phyloP scores from a whole-genome alignment of 192 early-diverging fungal species.

The Dimargaris cristalligena region DNA sequence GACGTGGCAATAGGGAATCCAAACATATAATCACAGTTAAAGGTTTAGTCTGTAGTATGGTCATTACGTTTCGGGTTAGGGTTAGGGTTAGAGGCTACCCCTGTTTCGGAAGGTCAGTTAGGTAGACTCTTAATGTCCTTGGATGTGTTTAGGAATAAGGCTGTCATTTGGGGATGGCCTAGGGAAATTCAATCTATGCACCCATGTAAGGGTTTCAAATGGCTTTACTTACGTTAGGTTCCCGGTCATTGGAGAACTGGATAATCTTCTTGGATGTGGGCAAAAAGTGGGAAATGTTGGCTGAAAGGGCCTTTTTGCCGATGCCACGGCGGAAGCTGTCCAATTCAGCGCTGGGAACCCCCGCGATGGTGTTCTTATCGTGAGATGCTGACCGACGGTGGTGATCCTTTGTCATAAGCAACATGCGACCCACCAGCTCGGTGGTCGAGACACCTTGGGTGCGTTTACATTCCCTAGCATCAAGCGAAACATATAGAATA shows the following conservation, averaged over 20 bases:
- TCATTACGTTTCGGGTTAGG: too few species aligned
- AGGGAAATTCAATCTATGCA: too few species aligned
- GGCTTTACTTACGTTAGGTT: constrained; percentile 30
- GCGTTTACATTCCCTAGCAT: constrained; percentile 67
- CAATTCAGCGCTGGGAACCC: constrained; percentile 40
- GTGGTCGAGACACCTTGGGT: constrained; percentile 94
- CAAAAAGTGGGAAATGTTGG: constrained; percentile 63
- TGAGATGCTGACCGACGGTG: constrained; percentile 43
- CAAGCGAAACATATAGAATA: too few species aligned
- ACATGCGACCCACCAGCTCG: constrained; percentile 89
- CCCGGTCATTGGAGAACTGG: constrained; percentile 73
- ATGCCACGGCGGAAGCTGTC: constrained; percentile 36
- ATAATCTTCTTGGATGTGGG: constrained; percentile 74
- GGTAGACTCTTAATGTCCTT: too few species aligned
- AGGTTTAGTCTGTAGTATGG: too few species aligned
- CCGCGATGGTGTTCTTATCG: constrained; percentile 27
- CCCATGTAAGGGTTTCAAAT: too few species aligned
- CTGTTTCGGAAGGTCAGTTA: too few species aligned
- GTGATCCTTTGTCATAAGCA: constrained; percentile 79
- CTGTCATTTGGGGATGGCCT: too few species aligned
- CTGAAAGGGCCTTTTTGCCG: constrained; percentile 18
- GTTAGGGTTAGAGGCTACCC: too few species aligned
- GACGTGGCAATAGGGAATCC: too few species aligned
- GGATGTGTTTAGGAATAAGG: too few species aligned
- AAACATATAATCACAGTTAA: too few species aligned